Percentiles rank a stretch among this genome's conserved stretches.
These are phyloP conservation scores for Termitomyces sp. DNA, from an alignment of 768 basidiomycete genomes.

Conservation along the genomic window DNA sequence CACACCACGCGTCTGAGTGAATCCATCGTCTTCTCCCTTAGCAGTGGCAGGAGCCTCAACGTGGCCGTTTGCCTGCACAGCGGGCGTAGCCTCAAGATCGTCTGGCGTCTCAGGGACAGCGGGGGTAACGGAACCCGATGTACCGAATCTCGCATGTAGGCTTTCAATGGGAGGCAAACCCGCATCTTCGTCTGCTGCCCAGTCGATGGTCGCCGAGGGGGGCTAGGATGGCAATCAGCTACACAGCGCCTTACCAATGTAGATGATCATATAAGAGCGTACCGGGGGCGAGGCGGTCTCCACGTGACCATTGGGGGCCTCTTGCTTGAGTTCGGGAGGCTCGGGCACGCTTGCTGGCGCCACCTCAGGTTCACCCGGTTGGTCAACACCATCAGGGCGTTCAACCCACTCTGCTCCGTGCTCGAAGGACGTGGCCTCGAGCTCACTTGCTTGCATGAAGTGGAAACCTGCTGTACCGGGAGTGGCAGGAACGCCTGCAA, in stretches of 20 bases:
- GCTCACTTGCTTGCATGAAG: conserved; percentile 81
- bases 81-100: conserved; percentile 20
- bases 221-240: conserved; percentile 8
- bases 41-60: conserved; percentile 19
- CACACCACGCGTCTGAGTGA: conserved; percentile 47
- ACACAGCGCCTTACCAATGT: background rate
- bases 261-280: background rate
- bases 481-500: conserved; percentile 39
- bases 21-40: conserved; percentile 59
- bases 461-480: conserved; percentile 57
- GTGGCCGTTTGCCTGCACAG: conserved; percentile 29
- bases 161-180: conserved; percentile 76
- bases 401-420: conserved; percentile 57
- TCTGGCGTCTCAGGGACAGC: conserved; percentile 28
- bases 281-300: conserved; percentile 16
- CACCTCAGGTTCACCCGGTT: conserved; percentile 19
- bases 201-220: conserved; percentile 53
- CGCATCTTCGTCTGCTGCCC: conserved; percentile 80
- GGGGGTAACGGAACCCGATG: conserved; percentile 71
- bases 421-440: conserved; percentile 55
- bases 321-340: conserved; percentile 13
- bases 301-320: conserved; percentile 16
- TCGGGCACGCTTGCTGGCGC: conserved; percentile 17
- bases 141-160: conserved; percentile 74
- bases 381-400: conserved; percentile 36